Evolutionary conservation across 768 basidiomycete species (phyloP).

Genomic region (Termitomyces sp.): DNA sequence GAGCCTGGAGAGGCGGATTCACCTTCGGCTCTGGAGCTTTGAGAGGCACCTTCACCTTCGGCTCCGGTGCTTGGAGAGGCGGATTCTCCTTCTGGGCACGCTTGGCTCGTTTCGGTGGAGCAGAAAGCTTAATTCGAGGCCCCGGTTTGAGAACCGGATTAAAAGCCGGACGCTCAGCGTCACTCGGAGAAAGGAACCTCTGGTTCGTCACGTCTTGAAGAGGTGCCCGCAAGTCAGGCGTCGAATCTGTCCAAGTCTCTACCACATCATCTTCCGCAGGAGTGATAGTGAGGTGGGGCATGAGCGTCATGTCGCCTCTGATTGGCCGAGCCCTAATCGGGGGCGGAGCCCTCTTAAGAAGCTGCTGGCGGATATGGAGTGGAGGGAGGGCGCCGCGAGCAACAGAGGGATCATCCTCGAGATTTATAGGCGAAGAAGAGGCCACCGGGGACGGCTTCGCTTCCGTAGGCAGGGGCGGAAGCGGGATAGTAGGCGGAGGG

Average conservation of each 20-base stretch:
- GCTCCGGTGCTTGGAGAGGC: not conserved
- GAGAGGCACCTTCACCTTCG: not conserved
- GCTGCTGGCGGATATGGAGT: not conserved
- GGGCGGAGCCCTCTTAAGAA: not conserved
- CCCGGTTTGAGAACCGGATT: not conserved
- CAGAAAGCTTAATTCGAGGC: not conserved
- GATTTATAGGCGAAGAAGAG: not conserved
- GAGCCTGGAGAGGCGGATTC: too few relatives aligned
- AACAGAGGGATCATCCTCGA: not conserved
- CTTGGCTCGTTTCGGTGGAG: not conserved
- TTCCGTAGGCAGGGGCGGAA: not conserved
- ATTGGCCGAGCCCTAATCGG: not conserved
- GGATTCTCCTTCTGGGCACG: not conserved
- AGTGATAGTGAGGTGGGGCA: not conserved
- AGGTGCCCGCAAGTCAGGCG: not conserved
- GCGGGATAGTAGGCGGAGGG: not conserved
- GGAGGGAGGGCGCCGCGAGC: not conserved
- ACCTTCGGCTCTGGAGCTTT: too few relatives aligned
- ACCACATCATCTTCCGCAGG: not conserved
- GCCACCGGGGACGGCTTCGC: not conserved
- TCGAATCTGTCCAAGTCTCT: not conserved
- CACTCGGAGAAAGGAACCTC: not conserved
- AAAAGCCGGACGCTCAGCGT: constrained; percentile 3
- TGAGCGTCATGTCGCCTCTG: not conserved
- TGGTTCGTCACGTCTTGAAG: not conserved